Conservation (phyloP, 805 yeast species). For the Schwanniomyces pseudopolymorphus region DNA sequence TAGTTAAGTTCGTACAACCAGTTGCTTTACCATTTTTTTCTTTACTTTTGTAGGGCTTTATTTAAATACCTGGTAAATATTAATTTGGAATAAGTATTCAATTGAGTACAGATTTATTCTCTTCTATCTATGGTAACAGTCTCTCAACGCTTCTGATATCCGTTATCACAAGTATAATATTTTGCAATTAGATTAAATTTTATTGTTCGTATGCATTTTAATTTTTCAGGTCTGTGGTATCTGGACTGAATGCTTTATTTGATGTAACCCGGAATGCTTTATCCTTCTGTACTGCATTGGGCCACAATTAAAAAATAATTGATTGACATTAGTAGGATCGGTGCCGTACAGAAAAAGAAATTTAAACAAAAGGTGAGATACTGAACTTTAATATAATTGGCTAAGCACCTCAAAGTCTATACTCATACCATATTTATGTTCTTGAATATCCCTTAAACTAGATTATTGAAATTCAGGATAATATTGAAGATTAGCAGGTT, state of each 20-base stretch:
- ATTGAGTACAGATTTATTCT: too few relatives aligned
- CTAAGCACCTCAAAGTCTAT: neutral
- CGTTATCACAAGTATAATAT: neutral
- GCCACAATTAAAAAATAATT: neutral
- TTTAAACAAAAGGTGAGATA: neutral
- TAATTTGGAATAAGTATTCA: too few relatives aligned
- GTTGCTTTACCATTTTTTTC: too few relatives aligned
- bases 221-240: neutral
- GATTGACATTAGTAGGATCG: neutral
- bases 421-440: neutral
- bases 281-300: neutral
- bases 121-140: too few relatives aligned
- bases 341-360: slow-evolving; percentile 3
- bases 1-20: too few relatives aligned
- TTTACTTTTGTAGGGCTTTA: too few relatives aligned
- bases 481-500: neutral
- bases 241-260: neutral
- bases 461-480: neutral
- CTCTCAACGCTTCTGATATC: neutral
- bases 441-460: neutral
- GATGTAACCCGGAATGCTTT: neutral
- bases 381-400: neutral
- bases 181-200: neutral
- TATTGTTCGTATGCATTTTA: neutral
- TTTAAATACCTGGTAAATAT: too few relatives aligned